Evolutionary conservation across 2,329 filamentous ascomycete genomes (phyloP).

Genomic region (Malbranchea cinnamomea): DNA sequence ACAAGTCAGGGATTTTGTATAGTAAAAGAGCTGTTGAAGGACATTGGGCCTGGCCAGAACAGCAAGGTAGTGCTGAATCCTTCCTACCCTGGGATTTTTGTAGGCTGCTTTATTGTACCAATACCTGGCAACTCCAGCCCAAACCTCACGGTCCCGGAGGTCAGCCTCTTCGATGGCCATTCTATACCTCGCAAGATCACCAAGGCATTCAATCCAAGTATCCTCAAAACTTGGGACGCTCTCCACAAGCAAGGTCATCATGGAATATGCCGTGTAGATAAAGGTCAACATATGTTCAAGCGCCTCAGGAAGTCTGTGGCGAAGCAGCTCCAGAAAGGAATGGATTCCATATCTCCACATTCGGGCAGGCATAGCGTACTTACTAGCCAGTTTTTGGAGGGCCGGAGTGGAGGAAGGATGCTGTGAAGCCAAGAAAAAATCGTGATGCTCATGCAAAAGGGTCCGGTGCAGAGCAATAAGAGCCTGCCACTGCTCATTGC

Average conservation of each 20-base stretch:
- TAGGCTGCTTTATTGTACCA: slow-evolving; percentile 82
- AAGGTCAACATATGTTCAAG: slow-evolving; percentile 84
- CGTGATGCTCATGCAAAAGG: slow-evolving; percentile 65
- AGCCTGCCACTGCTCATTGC: slow-evolving; percentile 66
- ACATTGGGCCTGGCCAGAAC: slow-evolving; percentile 44
- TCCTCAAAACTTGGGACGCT: slow-evolving; percentile 70
- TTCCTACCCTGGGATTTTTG: slow-evolving; percentile 56
- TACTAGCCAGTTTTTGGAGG: slow-evolving; percentile 53
- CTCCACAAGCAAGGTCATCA: slow-evolving; percentile 77
- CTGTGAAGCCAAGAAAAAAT: slow-evolving; percentile 75
- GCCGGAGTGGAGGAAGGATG: slow-evolving; percentile 62
- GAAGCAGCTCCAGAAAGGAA: slow-evolving; percentile 61
- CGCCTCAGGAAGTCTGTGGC: slow-evolving; percentile 58
- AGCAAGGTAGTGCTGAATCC: slow-evolving; percentile 78
- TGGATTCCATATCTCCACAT: slow-evolving; percentile 96
- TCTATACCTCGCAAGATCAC: slow-evolving; percentile 68
- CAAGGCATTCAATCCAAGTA: slow-evolving; percentile 87
- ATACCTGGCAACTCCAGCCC: slow-evolving; percentile 62
- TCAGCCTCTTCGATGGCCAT: slow-evolving; percentile 89
- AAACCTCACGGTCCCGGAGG: slow-evolving; percentile 57
- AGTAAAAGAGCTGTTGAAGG: slow-evolving; percentile 44
- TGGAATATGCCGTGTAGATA: slow-evolving; percentile 76
- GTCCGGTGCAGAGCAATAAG: slow-evolving; percentile 71
- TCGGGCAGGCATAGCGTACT: slow-evolving; percentile 79
- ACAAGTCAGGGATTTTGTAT: slow-evolving; percentile 42